Evolutionary conservation across 305 asterid genomes (phyloP).

Genomic region (Fraxinus albicans): DNA sequence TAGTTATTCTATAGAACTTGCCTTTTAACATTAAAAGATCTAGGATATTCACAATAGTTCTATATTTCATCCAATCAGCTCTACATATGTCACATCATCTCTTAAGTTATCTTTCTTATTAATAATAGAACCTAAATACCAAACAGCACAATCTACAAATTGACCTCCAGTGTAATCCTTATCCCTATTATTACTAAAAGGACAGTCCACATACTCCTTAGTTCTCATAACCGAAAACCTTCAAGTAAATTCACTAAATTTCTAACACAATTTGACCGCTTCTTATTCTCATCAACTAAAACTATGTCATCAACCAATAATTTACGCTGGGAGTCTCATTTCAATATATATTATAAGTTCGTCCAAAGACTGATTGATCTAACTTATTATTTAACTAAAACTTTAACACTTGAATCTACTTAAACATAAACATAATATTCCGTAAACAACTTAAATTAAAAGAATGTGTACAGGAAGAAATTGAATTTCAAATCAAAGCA

Average conservation of each 20-base stretch:
- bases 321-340: not conserved
- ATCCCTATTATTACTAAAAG: not conserved
- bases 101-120: not conserved
- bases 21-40: not conserved
- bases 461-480: not conserved
- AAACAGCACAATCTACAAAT: not conserved
- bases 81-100: not conserved
- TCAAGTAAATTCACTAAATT: not conserved
- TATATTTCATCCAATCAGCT: not conserved
- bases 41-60: not conserved
- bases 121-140: not conserved
- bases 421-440: not conserved
- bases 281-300: not conserved
- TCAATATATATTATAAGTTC: not conserved
- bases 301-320: not conserved
- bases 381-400: conserved; percentile 4
- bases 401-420: conserved; percentile 5
- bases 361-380: not conserved
- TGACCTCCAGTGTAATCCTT: not conserved
- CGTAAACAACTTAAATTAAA: conserved; percentile 4
- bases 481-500: not conserved
- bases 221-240: not conserved
- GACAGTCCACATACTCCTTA: not conserved
- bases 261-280: not conserved
- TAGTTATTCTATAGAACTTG: conserved; percentile 1